These are phyloP conservation scores for Thinopyrum elongatum DNA, from an alignment of 176 grass and related monocot genomes.

Conservation along the genomic window DNA sequence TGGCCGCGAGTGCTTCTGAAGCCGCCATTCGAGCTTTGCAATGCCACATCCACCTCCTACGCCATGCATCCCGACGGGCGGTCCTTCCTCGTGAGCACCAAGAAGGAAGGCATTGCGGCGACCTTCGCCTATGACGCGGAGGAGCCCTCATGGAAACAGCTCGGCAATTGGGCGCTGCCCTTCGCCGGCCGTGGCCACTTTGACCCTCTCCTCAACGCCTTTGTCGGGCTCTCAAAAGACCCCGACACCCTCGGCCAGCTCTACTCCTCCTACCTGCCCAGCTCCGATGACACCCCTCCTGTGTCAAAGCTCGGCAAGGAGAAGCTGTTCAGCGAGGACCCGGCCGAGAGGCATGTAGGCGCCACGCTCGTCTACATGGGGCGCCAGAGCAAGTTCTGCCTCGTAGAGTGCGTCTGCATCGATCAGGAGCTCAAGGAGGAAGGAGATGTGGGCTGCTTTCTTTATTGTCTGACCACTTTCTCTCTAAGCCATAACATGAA, in stretches of 20 bases:
- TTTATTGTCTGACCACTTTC: background rate
- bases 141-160: background rate
- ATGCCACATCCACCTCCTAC: background rate
- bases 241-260: background rate
- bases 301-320: background rate
- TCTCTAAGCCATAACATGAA: background rate
- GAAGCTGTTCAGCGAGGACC: background rate
- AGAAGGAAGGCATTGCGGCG: background rate
- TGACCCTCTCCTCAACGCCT: background rate
- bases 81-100: background rate
- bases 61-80: background rate
- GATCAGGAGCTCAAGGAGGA: background rate
- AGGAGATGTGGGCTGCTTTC: background rate
- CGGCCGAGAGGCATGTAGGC: background rate
- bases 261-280: background rate
- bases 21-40: background rate
- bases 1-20: background rate
- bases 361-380: background rate
- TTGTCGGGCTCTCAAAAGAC: background rate
- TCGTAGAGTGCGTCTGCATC: background rate
- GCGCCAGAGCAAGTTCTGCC: background rate
- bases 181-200: background rate
- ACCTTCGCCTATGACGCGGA: background rate
- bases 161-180: background rate
- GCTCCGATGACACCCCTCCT: background rate